Conservation (phyloP, 768 basidiomycete genomes). For the Rhodotorula toruloides region DNA sequence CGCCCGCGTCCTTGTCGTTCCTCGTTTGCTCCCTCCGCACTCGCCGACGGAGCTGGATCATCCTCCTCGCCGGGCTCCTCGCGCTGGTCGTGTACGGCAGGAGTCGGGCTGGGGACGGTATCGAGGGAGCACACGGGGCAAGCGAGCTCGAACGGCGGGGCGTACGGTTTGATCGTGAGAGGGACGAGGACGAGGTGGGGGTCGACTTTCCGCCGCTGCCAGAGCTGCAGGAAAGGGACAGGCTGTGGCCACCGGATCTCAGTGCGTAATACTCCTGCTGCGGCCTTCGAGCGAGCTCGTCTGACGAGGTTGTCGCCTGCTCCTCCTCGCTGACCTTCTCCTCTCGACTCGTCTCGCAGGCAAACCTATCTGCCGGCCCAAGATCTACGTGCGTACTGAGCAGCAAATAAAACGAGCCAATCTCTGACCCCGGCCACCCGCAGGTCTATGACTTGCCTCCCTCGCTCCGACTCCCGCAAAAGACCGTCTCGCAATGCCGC, state of each 20-base stretch:
- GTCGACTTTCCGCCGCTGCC: slow-evolving; percentile 10
- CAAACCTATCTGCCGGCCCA: slow-evolving; percentile 17
- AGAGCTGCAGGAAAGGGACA: slow-evolving; percentile 9
- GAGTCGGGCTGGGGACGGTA: neutral
- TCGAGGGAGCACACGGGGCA: no score
- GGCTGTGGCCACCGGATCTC: slow-evolving; percentile 24
- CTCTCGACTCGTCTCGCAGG: neutral
- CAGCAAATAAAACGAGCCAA: no score
- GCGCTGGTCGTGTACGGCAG: neutral
- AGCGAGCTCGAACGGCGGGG: no score
- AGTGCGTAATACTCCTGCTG: neutral
- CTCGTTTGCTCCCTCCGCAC: no score
- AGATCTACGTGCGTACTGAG: slow-evolving; percentile 27
- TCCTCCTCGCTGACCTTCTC: no score
- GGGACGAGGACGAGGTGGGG: neutral
- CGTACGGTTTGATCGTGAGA: no score
- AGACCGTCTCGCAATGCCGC: slow-evolving; percentile 21
- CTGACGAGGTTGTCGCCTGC: no score
- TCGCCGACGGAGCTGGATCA: no score
- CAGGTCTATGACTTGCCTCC: slow-evolving; percentile 30
- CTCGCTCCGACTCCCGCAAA: slow-evolving; percentile 7
- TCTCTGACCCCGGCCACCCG: rapidly evolving
- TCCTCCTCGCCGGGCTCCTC: neutral
- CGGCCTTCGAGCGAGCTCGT: no score
- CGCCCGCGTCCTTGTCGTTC: no score